Evolutionary conservation across 805 yeast genomes (phyloP).

Genomic region (Candida golubevii): DNA sequence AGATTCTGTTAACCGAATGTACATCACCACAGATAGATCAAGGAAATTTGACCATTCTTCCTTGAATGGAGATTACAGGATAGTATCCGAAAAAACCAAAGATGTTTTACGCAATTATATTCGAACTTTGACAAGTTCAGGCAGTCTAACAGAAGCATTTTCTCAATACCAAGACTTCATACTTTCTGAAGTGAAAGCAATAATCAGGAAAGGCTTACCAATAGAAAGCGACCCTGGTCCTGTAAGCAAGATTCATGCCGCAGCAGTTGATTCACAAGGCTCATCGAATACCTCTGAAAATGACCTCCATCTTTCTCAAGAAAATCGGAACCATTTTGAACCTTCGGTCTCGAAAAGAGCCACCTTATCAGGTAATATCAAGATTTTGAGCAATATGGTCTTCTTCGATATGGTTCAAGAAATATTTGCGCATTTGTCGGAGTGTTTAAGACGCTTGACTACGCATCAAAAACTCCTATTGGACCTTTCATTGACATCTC

Average conservation of each 20-base stretch:
- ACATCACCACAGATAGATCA: slow-evolving; percentile 24
- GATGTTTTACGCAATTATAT: slow-evolving; percentile 44
- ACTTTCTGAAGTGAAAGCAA: slow-evolving; percentile 65
- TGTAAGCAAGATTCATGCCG: not conserved
- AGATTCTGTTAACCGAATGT: slow-evolving; percentile 51
- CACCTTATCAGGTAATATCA: slow-evolving; percentile 42
- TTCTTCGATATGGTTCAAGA: slow-evolving; percentile 65
- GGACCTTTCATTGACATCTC: slow-evolving; percentile 52
- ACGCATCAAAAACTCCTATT: slow-evolving; percentile 75
- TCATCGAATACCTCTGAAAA: slow-evolving; percentile 1
- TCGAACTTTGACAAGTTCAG: slow-evolving; percentile 56
- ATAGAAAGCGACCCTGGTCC: not conserved
- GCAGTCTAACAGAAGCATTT: slow-evolving; percentile 58
- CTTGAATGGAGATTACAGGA: slow-evolving; percentile 34
- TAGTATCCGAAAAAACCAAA: slow-evolving; percentile 39
- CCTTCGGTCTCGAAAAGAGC: slow-evolving; percentile 11
- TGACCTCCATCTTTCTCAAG: not conserved
- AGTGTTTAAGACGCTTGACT: slow-evolving; percentile 67
- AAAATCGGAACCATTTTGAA: not conserved
- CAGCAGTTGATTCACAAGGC: slow-evolving; percentile 1
- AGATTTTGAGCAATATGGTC: slow-evolving; percentile 65
- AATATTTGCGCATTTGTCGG: slow-evolving; percentile 62
- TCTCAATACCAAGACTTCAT: slow-evolving; percentile 62
- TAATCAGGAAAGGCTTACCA: slow-evolving; percentile 45
- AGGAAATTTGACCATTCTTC: slow-evolving; percentile 16